Evolutionary conservation across 495 filamentous ascomycete genomes (phyloP).

Genomic region (Penicillium herquei): DNA sequence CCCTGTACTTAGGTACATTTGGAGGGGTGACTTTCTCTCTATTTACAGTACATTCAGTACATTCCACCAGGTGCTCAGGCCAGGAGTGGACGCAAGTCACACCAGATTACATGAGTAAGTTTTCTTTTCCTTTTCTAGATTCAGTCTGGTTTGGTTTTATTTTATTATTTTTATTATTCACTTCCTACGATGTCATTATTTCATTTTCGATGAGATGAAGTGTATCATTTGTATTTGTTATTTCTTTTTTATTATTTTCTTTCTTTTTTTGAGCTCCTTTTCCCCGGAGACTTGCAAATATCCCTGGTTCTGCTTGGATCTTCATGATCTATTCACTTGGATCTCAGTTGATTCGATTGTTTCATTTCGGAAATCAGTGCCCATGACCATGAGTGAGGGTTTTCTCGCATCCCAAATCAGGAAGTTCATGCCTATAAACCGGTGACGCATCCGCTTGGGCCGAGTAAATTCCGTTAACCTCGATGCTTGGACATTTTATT

Average conservation of each 20-base stretch:
- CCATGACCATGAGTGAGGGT: constrained; percentile 3
- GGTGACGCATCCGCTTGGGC: constrained; percentile 4
- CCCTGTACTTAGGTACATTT: background rate
- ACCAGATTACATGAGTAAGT: constrained; percentile 12
- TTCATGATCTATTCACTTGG: constrained; percentile 11
- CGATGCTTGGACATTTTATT: too few species aligned
- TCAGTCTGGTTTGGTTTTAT: constrained; percentile 8
- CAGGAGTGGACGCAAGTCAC: constrained; percentile 5
- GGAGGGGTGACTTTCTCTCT: background rate
- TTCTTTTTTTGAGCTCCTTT: constrained; percentile 13
- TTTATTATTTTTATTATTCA: constrained; percentile 10
- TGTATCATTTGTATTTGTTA: constrained; percentile 5
- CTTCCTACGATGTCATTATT: constrained; percentile 13
- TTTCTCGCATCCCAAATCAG: constrained; percentile 8
- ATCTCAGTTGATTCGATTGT: constrained; percentile 1
- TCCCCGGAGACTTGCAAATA: background rate
- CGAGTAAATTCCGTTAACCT: background rate
- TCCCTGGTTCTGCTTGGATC: constrained; percentile 10
- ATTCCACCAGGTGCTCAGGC: background rate
- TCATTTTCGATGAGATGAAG: constrained; percentile 2
- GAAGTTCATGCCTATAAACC: background rate
- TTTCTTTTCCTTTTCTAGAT: constrained; percentile 18
- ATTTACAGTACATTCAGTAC: background rate
- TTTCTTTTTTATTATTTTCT: constrained; percentile 6
- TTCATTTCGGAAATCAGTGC: constrained; percentile 6